Conservation (phyloP, 768 basidiomycete species). For the Hypholoma sublateritium region DNA sequence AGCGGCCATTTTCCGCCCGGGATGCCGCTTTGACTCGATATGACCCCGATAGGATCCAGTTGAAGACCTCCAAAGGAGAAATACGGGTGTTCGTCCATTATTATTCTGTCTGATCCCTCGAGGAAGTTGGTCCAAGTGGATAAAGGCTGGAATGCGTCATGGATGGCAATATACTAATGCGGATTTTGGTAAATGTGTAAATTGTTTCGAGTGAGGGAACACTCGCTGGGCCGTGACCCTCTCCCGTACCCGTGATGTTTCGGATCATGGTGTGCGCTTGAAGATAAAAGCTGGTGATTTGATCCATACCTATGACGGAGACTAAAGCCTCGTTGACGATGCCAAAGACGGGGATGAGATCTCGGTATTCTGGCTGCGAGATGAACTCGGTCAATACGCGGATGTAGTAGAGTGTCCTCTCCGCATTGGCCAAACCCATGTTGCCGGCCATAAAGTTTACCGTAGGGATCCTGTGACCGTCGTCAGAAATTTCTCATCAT, state of each 20-base stretch:
- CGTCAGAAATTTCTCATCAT: neutral
- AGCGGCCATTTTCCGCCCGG: constrained; percentile 46
- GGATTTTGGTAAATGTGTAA: neutral
- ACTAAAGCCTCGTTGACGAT: constrained; percentile 61
- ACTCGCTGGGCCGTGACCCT: constrained; percentile 55
- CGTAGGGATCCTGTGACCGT: constrained; percentile 32
- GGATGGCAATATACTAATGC: constrained; percentile 49
- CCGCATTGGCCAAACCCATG: constrained; percentile 87
- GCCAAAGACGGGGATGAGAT: constrained; percentile 60
- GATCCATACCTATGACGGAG: constrained; percentile 48
- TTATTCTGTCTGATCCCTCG: constrained; percentile 58
- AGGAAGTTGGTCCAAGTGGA: constrained; percentile 48
- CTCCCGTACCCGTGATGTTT: constrained; percentile 69
- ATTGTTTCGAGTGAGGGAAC: neutral
- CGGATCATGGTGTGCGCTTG: constrained; percentile 61
- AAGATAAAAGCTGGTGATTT: constrained; percentile 60
- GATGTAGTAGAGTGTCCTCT: constrained; percentile 75
- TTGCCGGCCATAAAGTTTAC: constrained; percentile 67
- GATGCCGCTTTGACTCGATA: constrained; percentile 26
- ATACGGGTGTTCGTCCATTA: constrained; percentile 70
- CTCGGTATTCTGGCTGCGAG: constrained; percentile 53
- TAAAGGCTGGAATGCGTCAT: constrained; percentile 45
- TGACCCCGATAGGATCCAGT: constrained; percentile 29
- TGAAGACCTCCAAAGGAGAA: constrained; percentile 53
- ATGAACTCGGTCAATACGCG: constrained; percentile 80